These are phyloP conservation scores for Marasmius sp. DNA, from an alignment of 1,284 basidiomycete genomes.

Conservation along the genomic window DNA sequence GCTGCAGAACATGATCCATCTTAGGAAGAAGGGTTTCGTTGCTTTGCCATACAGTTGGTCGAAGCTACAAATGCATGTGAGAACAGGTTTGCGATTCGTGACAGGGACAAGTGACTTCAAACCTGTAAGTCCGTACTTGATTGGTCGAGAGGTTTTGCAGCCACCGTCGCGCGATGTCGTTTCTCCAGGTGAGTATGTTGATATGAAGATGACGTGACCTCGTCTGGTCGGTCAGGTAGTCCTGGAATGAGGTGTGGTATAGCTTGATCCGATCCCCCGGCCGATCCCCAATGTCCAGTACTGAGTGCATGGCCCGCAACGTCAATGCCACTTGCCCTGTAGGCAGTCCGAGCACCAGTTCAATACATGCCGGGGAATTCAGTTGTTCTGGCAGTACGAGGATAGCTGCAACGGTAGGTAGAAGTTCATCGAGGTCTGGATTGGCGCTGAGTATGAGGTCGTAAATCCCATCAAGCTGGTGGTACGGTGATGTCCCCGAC, in stretches of 20 bases:
- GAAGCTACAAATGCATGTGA: no score
- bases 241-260: conserved; percentile 5
- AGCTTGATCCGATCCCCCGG: neutral
- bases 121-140: no score
- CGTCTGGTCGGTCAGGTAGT: conserved; percentile 1
- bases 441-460: conserved; percentile 2
- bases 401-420: neutral
- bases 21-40: no score
- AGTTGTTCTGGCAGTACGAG: neutral
- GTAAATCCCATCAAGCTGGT: conserved; percentile 10
- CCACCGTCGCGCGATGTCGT: no score
- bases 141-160: no score
- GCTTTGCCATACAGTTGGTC: no score
- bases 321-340: neutral
- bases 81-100: no score
- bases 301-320: conserved; percentile 7
- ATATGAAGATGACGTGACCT: no score
- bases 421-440: neutral
- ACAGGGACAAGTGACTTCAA: no score
- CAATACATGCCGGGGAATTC: neutral
- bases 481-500: neutral
- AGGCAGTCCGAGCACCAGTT: neutral
- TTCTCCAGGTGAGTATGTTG: no score
- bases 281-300: neutral
- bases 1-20: no score